Percentiles rank a stretch among this genome's conserved stretches.
These are phyloP conservation scores for Yamadazyma friedrichii DNA, from an alignment of 1,139 yeast species.

Conservation along the genomic window DNA sequence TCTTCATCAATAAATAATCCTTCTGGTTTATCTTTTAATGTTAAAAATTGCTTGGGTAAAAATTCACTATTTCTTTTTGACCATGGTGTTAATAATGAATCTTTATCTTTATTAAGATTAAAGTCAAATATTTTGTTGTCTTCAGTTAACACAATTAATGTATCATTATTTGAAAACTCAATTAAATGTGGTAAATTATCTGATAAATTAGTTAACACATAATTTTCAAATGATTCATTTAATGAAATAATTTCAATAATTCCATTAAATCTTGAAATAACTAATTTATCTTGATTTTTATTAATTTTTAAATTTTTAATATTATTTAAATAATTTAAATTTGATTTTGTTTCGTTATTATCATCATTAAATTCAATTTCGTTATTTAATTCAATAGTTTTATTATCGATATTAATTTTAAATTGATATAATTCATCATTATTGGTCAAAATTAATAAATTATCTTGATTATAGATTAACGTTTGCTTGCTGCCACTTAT, in stretches of 20 bases:
- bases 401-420: slow-evolving; percentile 29
- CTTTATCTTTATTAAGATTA: slow-evolving; percentile 16
- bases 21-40: slow-evolving; percentile 66
- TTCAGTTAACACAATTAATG: slow-evolving; percentile 65
- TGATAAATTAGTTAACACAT: slow-evolving; percentile 44
- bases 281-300: slow-evolving; percentile 42
- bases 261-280: slow-evolving; percentile 56
- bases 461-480: slow-evolving; percentile 39
- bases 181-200: slow-evolving; percentile 53
- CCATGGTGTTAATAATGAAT: slow-evolving; percentile 66
- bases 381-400: slow-evolving; percentile 32
- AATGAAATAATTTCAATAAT: slow-evolving; percentile 53
- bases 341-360: slow-evolving; percentile 19
- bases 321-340: slow-evolving; percentile 37
- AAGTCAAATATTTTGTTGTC: slow-evolving; percentile 79
- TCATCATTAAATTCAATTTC: slow-evolving; percentile 39
- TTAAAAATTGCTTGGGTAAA: slow-evolving; percentile 64
- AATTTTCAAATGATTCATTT: slow-evolving; percentile 30
- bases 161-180: slow-evolving; percentile 48
- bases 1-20: slow-evolving; percentile 56
- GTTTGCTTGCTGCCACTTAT: slow-evolving; percentile 59
- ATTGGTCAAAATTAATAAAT: slow-evolving; percentile 58
- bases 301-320: slow-evolving; percentile 54
- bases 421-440: slow-evolving; percentile 63
- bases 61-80: slow-evolving; percentile 72